phyloP scores from a whole-genome alignment of 1,139 yeast genomes.

The Blastobotrys malaysiensis region DNA sequence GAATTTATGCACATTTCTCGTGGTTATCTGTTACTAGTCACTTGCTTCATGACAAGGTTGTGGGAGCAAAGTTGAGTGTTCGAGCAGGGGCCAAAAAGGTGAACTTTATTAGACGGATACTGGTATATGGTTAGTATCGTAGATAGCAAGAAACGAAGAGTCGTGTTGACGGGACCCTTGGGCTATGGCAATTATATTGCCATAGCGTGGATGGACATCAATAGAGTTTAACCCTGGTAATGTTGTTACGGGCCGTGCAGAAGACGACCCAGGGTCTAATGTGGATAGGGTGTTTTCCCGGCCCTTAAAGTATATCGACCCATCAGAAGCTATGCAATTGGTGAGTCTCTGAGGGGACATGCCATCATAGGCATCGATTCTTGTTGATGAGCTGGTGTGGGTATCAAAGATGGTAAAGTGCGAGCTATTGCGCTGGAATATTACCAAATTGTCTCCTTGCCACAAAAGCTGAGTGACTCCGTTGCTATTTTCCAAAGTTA shows the following conservation, averaged over 20 bases:
- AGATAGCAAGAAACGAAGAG: not conserved
- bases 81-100: too few species aligned
- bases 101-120: too few species aligned
- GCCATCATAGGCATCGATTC: not conserved
- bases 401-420: not conserved
- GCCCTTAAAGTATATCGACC: not conserved
- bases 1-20: too few species aligned
- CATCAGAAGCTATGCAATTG: not conserved
- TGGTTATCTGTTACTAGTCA: too few species aligned
- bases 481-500: not conserved
- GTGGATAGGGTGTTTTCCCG: not conserved
- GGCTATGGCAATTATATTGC: not conserved
- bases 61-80: too few species aligned
- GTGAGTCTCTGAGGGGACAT: not conserved
- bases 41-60: too few species aligned
- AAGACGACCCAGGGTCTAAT: not conserved
- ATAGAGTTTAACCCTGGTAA: not conserved
- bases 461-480: not conserved
- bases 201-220: not conserved
- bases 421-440: not conserved
- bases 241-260: not conserved
- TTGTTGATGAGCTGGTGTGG: not conserved
- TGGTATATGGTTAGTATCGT: constrained; percentile 6
- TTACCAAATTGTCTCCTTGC: not conserved
- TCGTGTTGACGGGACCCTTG: not conserved